Conservation (phyloP, 169 alveolate genomes). For the Plasmodium inui region DNA sequence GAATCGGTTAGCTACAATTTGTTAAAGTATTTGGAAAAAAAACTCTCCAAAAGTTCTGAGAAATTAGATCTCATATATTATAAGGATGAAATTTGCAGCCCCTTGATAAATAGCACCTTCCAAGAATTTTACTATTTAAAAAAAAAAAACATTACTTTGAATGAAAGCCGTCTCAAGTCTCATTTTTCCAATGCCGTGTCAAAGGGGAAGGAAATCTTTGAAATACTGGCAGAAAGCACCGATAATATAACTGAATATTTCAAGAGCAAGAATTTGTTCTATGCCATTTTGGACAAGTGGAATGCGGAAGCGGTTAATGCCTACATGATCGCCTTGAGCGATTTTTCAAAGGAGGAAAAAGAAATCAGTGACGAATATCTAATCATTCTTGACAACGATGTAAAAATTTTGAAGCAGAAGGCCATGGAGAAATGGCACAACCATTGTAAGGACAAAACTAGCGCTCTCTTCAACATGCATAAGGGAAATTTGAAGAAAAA, state of each 20-base stretch:
- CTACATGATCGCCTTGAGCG: constrained; percentile 48
- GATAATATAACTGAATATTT: constrained; percentile 75
- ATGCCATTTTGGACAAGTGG: constrained; percentile 69
- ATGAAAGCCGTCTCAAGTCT: constrained; percentile 52
- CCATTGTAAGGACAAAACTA: constrained; percentile 75
- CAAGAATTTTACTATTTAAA: constrained; percentile 75
- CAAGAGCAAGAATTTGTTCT: constrained; percentile 65
- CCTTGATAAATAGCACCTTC: constrained; percentile 59
- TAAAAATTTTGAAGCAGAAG: constrained; percentile 41
- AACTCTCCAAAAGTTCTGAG: constrained; percentile 66
- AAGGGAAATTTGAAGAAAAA: constrained; percentile 58
- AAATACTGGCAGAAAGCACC: constrained; percentile 61
- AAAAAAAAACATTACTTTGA: constrained; percentile 61
- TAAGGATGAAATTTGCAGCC: constrained; percentile 71
- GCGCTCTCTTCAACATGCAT: constrained; percentile 69
- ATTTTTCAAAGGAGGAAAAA: constrained; percentile 74
- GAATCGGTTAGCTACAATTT: constrained; percentile 76
- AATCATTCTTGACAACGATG: constrained; percentile 33
- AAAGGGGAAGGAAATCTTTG: constrained; percentile 71
- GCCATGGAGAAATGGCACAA: constrained; percentile 76
- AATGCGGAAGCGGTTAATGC: constrained; percentile 62
- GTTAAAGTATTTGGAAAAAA: constrained; percentile 71
- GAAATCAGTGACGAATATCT: constrained; percentile 55
- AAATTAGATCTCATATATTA: constrained; percentile 68
- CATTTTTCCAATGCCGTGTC: constrained; percentile 68